Evolutionary conservation across 2,329 filamentous ascomycete genomes (phyloP).

Genomic region (Ascochyta koolunga): DNA sequence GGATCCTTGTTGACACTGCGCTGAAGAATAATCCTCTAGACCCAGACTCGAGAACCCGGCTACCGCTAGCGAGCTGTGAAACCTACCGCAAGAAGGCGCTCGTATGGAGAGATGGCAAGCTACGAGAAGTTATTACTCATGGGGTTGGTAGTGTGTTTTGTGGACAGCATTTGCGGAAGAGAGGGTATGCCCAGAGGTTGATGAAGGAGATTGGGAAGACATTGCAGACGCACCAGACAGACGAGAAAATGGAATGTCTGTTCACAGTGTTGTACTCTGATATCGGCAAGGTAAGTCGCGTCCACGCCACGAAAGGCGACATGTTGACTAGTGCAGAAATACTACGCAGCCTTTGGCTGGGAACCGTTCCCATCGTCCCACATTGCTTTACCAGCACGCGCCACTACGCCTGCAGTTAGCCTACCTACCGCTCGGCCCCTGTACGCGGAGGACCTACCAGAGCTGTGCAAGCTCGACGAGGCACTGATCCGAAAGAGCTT

Average conservation of each 20-base stretch:
- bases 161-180: conserved; percentile 67
- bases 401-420: neutral
- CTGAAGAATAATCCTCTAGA: conserved; percentile 41
- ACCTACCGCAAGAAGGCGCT: conserved; percentile 58
- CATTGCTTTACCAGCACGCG: conserved; percentile 49
- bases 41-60: conserved; percentile 47
- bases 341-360: conserved; percentile 82
- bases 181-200: conserved; percentile 81
- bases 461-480: conserved; percentile 70
- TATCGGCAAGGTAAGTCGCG: conserved; percentile 65
- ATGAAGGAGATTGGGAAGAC: conserved; percentile 68
- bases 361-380: conserved; percentile 74
- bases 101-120: conserved; percentile 54
- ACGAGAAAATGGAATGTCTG: conserved; percentile 49
- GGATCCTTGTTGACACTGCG: conserved; percentile 62
- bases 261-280: conserved; percentile 88
- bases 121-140: conserved; percentile 67
- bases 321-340: conserved; percentile 77
- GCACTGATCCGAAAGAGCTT: conserved; percentile 63
- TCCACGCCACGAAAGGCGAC: conserved; percentile 60
- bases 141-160: conserved; percentile 84
- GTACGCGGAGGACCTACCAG: conserved; percentile 64
- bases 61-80: conserved; percentile 65
- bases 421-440: conserved; percentile 53
- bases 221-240: conserved; percentile 59